These are phyloP conservation scores for Basidioascus undulatus DNA, from an alignment of 768 basidiomycete genomes.

Conservation along the genomic window DNA sequence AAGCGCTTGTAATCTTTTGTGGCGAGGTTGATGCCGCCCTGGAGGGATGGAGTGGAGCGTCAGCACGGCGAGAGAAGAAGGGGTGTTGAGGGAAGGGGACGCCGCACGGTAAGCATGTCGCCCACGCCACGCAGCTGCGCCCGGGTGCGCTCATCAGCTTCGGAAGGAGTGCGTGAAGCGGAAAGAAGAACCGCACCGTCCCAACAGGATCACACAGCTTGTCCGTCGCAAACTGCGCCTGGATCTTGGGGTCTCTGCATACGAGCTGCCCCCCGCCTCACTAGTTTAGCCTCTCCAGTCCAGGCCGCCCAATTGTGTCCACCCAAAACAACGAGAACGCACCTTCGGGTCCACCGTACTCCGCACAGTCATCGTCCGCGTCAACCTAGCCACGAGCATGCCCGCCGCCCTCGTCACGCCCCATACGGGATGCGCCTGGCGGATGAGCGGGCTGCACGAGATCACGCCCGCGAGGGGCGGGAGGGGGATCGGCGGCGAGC, in stretches of 20 bases:
- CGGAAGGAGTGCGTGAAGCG: too few relatives aligned
- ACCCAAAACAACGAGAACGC: too few relatives aligned
- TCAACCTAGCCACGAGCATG: conserved; percentile 3
- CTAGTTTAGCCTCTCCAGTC: too few relatives aligned
- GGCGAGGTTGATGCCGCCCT: conserved; percentile 5
- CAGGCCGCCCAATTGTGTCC: too few relatives aligned
- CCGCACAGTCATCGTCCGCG: too few relatives aligned
- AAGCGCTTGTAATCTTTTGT: conserved; percentile 3
- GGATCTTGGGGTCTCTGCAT: conserved; percentile 4
- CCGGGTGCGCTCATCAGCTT: too few relatives aligned
- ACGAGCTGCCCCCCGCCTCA: conserved; percentile 3
- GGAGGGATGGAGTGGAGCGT: background rate
- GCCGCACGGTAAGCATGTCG: conserved; percentile 9
- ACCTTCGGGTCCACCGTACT: conserved; percentile 7
- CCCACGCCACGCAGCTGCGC: too few relatives aligned
- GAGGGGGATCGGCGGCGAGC: background rate
- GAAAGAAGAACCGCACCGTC: conserved; percentile 6
- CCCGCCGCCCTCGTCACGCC: conserved; percentile 5
- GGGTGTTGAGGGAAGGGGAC: background rate
- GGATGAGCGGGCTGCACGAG: conserved; percentile 3
- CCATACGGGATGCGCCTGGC: background rate
- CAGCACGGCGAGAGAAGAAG: background rate
- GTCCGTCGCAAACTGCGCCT: conserved; percentile 8
- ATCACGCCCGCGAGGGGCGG: conserved; percentile 4
- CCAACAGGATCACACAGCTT: conserved; percentile 10